Base-by-base conservation (phyloP, 257 asterid genomes). In the Ilex asprella region DNA sequence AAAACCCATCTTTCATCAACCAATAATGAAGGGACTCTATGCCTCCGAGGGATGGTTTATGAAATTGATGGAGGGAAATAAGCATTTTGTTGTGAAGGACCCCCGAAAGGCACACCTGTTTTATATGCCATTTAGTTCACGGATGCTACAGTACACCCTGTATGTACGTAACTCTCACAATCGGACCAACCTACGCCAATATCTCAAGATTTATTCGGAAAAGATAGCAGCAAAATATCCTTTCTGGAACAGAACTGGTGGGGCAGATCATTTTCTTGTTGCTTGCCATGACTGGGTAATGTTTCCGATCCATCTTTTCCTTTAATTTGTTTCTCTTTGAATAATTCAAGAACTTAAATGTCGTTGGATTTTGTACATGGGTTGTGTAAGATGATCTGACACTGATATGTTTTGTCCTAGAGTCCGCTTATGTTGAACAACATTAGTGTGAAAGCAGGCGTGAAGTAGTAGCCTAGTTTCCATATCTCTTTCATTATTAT, bases 41-140 rank as follows among this genome's bases (percentile, higher is more conserved):
- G 96, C 97, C 41, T 85, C 96, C 6, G 96, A 90, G 75, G 97
- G 97, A 66, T 90, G 97, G 97, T 90, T 90, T 71, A 90, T 90
- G 92, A 90, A 90, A 70, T 84, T 90, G 67, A 85, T 90, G 97
- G 97, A 83, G 78, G 86, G 84, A 32, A 85, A 83, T 58, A 90
- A 70, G 61, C 84, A 56, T 43, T 90, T 79, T 56, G 65, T 70
- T n/a, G 91, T 87, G 56, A 90, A 85, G 68, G 92, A 85, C 78
- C 86, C 97, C 5, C 59, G 81, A 50, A 82, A 74, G 71, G 97
- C 97, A 58, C 96, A 90, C 73, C 84, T 90, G 35, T 90, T 87
- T 70, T 90, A 90, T 75, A 81, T 90, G 79, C 97, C 97, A 41
- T 90, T 90, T 81, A 90, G 97, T 76, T 72, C 97, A 16, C 73